These are phyloP conservation scores for Kwoniella heveanensis DNA, from an alignment of 768 basidiomycete species.

Conservation along the genomic window DNA sequence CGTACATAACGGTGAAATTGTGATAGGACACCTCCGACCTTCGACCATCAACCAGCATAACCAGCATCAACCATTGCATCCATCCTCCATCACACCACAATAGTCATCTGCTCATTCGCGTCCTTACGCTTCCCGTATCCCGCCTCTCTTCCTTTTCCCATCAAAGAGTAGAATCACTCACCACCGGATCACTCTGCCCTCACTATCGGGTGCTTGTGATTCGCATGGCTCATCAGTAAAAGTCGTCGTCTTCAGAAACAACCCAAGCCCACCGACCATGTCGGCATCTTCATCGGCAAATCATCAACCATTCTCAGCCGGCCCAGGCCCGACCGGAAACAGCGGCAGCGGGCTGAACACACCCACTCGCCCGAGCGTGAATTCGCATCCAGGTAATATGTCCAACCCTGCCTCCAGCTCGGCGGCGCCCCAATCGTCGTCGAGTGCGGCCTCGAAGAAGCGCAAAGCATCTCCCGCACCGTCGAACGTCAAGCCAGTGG, in stretches of 20 bases:
- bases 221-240: no score
- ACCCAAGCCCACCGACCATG: not conserved
- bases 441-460: constrained; percentile 25
- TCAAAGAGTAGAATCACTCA: no score
- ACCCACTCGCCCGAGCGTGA: not conserved
- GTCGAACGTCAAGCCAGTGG: not conserved
- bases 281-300: not conserved
- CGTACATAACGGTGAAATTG: not conserved
- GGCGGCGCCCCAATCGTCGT: not conserved
- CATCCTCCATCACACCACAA: not conserved
- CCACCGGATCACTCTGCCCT: no score
- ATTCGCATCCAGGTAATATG: not conserved
- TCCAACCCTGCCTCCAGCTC: not conserved
- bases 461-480: constrained; percentile 30
- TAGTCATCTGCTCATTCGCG: not conserved
- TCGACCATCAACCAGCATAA: no score
- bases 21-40: not conserved
- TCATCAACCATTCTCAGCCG: not conserved
- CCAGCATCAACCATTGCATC: no score
- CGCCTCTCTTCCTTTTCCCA: no score
- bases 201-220: no score
- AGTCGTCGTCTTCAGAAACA: no score
- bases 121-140: not conserved
- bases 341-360: not conserved
- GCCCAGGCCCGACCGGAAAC: not conserved